These are phyloP conservation scores for Globomyces pollinis-pini DNA, from an alignment of 192 early-diverging fungal species.

Conservation along the genomic window DNA sequence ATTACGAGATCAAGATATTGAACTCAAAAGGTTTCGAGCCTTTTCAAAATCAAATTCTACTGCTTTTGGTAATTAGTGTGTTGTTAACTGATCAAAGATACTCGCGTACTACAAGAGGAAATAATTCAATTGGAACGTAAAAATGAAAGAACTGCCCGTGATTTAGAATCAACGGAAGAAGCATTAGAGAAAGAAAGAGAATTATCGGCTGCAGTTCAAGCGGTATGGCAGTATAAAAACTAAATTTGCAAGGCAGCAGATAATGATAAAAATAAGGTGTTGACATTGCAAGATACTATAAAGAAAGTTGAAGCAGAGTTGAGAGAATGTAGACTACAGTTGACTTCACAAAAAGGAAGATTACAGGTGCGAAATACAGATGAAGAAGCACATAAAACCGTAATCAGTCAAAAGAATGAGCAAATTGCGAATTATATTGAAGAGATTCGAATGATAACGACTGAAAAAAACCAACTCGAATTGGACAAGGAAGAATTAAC, in stretches of 20 bases:
- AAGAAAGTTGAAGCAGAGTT: conserved; percentile 31
- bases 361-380: conserved; percentile 33
- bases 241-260: conserved; percentile 2
- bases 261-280: conserved; percentile 26
- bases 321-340: conserved; percentile 31
- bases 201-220: background rate
- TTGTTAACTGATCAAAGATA: conserved; percentile 19
- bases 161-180: conserved; percentile 30
- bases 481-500: conserved; percentile 35
- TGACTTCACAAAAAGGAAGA: conserved; percentile 30
- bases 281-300: conserved; percentile 19
- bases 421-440: conserved; percentile 37
- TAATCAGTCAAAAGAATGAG: conserved; percentile 37
- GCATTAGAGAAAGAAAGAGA: conserved; percentile 26
- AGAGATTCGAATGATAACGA: conserved; percentile 36
- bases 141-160: conserved; percentile 24
- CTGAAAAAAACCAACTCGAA: conserved; percentile 27
- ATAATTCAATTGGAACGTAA: conserved; percentile 34
- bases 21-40: conserved; percentile 13
- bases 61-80: background rate
- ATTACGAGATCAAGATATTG: conserved; percentile 10
- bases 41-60: background rate
- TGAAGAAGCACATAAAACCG: conserved; percentile 22
- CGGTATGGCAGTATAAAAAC: background rate
- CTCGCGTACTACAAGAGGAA: conserved; percentile 28